Evolutionary conservation across 345 rosid genomes (phyloP), one percentile per base, ranked within the genome.

Genomic region (Combretum micranthum): DNA sequence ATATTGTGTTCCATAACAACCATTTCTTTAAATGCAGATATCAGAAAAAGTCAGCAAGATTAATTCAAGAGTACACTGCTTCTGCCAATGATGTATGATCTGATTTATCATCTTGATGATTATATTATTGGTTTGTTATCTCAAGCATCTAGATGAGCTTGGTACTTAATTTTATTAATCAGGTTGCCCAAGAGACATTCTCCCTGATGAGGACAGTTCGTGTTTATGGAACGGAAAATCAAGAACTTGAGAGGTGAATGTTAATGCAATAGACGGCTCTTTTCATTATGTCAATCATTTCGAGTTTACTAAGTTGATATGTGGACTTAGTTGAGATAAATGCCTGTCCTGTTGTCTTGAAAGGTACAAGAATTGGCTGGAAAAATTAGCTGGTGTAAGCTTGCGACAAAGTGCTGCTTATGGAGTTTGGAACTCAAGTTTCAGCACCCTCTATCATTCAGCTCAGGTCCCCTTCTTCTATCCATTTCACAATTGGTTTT

Each of bases 131-230:
- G 37, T 51, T 42, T 32, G 39, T 32, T 32, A 7, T 32, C 39
- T 32, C 39, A 5, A 11, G 39, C 9, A 32, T 32, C 0, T 32
- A 32, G 39, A 32, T 32, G 39, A 32, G 7, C 39, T 32, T 61
- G 21, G 53, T 15, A 32, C 48, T 52, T 57, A 20, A 12, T 22
- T 54, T 57, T 15, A 39, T 56, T 59, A 50, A 63, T 61, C 64
- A 92, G 98, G 97, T 92, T 26, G 95, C 97, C 52, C 98, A 92
- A 75, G 98, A 92, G 89, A 84, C 98, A 61, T 75, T 88, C 62
- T 92, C 98, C 63, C 78, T 88, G 76, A 81, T 92, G 90, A 84
- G 98, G 80, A 92, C 97, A 52, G 91, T 92, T 50, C 91, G 97
- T 60, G 91, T 88, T 53, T 86, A 92, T 65, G 98, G 98, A 73